Conservation (phyloP, 2,329 filamentous ascomycete species). For the Aspergillus thermomutatus region DNA sequence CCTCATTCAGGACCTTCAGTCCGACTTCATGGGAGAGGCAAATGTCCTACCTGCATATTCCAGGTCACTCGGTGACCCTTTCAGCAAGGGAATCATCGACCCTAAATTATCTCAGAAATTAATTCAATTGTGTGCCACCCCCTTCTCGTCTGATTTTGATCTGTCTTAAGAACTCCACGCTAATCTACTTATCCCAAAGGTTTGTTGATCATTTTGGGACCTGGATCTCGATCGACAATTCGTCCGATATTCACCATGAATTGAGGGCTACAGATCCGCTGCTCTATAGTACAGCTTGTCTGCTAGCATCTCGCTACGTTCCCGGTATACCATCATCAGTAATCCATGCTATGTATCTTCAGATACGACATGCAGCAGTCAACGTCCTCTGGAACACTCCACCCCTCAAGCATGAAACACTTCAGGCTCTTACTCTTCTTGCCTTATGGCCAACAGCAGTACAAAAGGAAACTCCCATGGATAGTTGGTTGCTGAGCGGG, state of each 20-base stretch:
- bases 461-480: slow-evolving; percentile 32
- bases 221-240: slow-evolving; percentile 29
- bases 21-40: slow-evolving; percentile 28
- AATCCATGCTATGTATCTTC: slow-evolving; percentile 27
- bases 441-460: slow-evolving; percentile 31
- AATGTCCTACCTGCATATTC: slow-evolving; percentile 20
- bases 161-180: slow-evolving; percentile 2
- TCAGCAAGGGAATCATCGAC: slow-evolving; percentile 29
- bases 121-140: slow-evolving; percentile 26
- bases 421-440: slow-evolving; percentile 31
- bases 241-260: slow-evolving; percentile 25
- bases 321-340: slow-evolving; percentile 27
- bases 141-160: background rate
- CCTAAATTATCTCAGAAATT: slow-evolving; percentile 29
- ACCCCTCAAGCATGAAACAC: slow-evolving; percentile 28
- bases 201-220: slow-evolving; percentile 32
- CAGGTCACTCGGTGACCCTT: slow-evolving; percentile 22
- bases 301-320: slow-evolving; percentile 32
- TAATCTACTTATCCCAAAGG: slow-evolving; percentile 8
- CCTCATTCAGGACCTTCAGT: slow-evolving; percentile 30
- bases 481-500: slow-evolving; percentile 36
- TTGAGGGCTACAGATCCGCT: slow-evolving; percentile 24
- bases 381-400: slow-evolving; percentile 28
- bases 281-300: slow-evolving; percentile 32
- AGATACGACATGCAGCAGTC: slow-evolving; percentile 30